Base-by-base conservation (phyloP, 2,329 filamentous ascomycete species). In the Aspergillus transmontanensis region DNA sequence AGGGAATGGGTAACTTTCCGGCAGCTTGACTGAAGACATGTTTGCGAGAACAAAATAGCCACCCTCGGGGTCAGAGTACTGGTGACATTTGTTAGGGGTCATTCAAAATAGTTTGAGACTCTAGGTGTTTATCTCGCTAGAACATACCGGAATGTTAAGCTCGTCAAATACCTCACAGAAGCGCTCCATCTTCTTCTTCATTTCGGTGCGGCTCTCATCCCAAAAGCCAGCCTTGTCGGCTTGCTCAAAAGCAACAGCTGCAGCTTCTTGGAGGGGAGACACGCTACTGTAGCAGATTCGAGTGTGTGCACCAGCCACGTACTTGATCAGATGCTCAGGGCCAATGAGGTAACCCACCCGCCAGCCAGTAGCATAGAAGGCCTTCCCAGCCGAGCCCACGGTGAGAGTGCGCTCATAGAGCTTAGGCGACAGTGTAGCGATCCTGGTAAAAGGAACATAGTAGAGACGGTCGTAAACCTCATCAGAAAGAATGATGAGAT, bases 1-100 rank as follows among this genome's bases (percentile, higher is more conserved):
- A 32, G 95, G 95, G 83, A 98, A 98, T 0, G 90, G 86, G 77
- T 98, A 99, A 75, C 89, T 89, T 5, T 85, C 85, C 0, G 95
- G 95, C 6, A 99, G 76, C 75, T 91, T 88, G 62, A 99, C 92
- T 75, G 94, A 94, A 62, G 87, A 84, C 84, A 98, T 89, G 81
- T 99, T 99, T 67, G 92, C 95, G 59, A 99, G 87, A 45, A 99
- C 92, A 75, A 99, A 99, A 83, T 99, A 99, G 23, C 95, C 95
- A 59, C 95, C 95, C 78, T 99, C 94, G 5, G 95, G 95, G 64
- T 97, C 90, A 1, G 92, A 94, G 82, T 94, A 97, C 77, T 83
- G 41, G 10, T 30, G 11, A 26, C 9, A 26, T 32, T 71, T 54
- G 67, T 61, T 30, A 34, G 39, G 50, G 4, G 16, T 23, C 11